Evolutionary conservation across 495 filamentous ascomycete genomes (phyloP), one percentile per base, ranked within the genome.

Genomic region (Annulohypoxylon moriforme): DNA sequence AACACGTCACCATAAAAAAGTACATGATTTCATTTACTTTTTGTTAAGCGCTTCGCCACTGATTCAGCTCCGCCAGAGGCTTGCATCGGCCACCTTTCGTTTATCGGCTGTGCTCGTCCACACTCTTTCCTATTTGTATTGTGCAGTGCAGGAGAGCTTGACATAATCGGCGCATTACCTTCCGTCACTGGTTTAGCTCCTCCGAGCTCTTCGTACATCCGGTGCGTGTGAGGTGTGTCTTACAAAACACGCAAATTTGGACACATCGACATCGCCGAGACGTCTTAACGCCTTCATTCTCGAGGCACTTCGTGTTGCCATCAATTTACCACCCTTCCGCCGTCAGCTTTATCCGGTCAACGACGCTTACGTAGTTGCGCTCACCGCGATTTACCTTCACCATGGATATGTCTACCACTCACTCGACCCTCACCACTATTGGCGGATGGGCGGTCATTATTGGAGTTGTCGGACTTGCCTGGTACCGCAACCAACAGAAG

Each of bases 401-500:
- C 71, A 84, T 85, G 83, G 81, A 83, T 60, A 66, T 75, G 44
- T 72, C 73, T 52, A 76, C 71, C 34, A 73, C 58, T 56, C 73
- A 58, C 55, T 78, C 76, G n/a, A 73, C 74, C 46, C 56, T 81
- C 69, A 83, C 83, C 56, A 85, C 83, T 57, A 71, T 85, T 66
- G 77, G 74, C 70, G 83, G 83, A 60, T 92, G 89, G 88, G 87
- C 83, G 56, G 80, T 87, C 74, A 80, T 91, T 72, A 73, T 90
- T 52, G 83, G 82, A 25, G 76, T 86, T 46, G 79, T 80, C 47
- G 87, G 81, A 61, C 27, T 25, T 57, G 50, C 75, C 44, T 77
- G 75, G 75, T 76, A 73, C 36, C 71, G 74, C 14, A 74, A 47
- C 22, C 44, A 67, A 10, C 58, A 71, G 40, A 69, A 74, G 40